Evolutionary conservation across 441 rosid genomes (phyloP), one percentile per base, ranked within the genome.

Genomic region (Gossypium aridum): DNA sequence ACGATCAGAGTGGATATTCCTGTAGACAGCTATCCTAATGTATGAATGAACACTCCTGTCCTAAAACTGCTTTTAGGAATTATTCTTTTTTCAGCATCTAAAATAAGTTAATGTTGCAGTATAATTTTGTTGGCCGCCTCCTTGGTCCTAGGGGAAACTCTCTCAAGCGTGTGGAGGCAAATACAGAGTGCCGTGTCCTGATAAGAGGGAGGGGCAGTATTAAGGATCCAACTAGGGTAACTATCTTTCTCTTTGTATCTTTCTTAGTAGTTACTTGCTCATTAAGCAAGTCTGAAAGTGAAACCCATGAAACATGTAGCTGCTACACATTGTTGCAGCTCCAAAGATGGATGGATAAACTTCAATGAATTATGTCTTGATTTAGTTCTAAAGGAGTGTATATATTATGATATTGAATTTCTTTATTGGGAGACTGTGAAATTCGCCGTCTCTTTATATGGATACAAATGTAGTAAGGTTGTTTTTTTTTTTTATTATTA

Each of bases 61-160:
- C 53, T 6, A 4, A 13, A 51, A 31, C 1, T 37, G 13, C 2
- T 54, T 74, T 28, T 47, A 2, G n/a, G n/a, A 23, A 3, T 63
- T 9, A 31, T 31, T 37, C 53, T 74, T 6, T 54, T 51, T 56
- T 16, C 23, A 5, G 69, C 20, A 7, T 65, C 84, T 85, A 76
- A 84, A 51, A 25, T 39, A 26, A 55, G 67, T 76, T 37, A n/a
- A 77, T 70, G 55, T 79, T 81, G 81, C 91, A 95, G 98, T 96
- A 77, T 86, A 96, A 96, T 83, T 96, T 96, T 86, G 99, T 96
- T 0, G 99, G 99, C 60, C 98, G 99, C 74, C 95, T 96, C 75
- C 92, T 96, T 83, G 99, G 99, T 64, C 99, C 98, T 67, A 85
- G 98, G 79, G 99, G 99, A 12, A 90, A 96, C 84, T 96, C 99